phyloP scores from a whole-genome alignment of 495 filamentous ascomycete genomes.

The Aspergillus steynii region DNA sequence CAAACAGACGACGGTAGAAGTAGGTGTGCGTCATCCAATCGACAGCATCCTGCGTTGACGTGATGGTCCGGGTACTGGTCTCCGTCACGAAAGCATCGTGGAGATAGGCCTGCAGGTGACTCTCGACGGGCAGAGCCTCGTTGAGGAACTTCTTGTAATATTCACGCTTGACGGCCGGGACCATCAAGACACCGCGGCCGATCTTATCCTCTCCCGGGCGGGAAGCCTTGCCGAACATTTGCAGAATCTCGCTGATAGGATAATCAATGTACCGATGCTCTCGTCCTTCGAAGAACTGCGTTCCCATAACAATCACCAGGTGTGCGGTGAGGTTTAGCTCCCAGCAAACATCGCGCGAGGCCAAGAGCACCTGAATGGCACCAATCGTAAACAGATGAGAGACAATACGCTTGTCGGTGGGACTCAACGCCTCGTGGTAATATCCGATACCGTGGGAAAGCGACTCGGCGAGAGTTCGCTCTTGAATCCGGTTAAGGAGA shows the following conservation, averaged over 20 bases:
- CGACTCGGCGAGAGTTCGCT: constrained; percentile 83
- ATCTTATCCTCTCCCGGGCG: constrained; percentile 76
- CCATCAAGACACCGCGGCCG: constrained; percentile 90
- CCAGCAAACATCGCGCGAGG: constrained; percentile 95
- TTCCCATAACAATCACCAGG: constrained; percentile 94
- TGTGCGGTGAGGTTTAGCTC: constrained; percentile 87
- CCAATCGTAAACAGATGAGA: constrained; percentile 87
- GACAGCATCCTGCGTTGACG: constrained; percentile 94
- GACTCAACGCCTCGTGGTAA: constrained; percentile 88
- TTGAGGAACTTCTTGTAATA: constrained; percentile 99
- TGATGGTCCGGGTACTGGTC: constrained; percentile 89
- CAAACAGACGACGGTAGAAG: constrained; percentile 95
- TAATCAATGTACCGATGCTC: constrained; percentile 99
- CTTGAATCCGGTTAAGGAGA: constrained; percentile 76
- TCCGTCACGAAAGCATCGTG: constrained; percentile 97
- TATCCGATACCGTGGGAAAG: constrained; percentile 97
- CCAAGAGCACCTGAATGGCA: constrained; percentile 89
- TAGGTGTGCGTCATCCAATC: constrained; percentile 99
- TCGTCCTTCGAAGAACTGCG: constrained; percentile 96
- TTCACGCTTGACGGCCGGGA: constrained; percentile 87
- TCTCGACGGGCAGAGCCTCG: constrained; percentile 94
- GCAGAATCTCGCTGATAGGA: constrained; percentile 92
- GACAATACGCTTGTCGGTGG: constrained; percentile 89
- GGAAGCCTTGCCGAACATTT: constrained; percentile 96
- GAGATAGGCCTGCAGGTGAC: constrained; percentile 84